phyloP scores from a whole-genome alignment of 2,329 filamentous ascomycete genomes.

The Ascochyta pisi region DNA sequence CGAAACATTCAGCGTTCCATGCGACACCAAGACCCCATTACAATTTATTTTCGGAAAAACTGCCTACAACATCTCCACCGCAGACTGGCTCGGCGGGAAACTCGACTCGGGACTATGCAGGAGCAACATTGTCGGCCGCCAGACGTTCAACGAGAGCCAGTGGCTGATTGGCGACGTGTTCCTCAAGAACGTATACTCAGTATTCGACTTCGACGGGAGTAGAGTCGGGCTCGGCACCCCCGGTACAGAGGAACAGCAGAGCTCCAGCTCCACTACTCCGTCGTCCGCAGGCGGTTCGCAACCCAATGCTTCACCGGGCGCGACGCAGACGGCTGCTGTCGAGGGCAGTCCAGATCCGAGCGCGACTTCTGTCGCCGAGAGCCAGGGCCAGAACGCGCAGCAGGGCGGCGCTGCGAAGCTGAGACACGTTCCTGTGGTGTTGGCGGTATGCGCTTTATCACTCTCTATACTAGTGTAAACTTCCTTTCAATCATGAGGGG shows the following conservation, averaged over 20 bases:
- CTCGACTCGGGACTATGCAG: slow-evolving; percentile 53
- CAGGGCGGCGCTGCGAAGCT: neutral
- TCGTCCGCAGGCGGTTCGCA: neutral
- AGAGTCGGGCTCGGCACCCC: slow-evolving; percentile 62
- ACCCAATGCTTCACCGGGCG: neutral
- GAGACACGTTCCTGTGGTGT: neutral
- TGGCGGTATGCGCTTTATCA: neutral
- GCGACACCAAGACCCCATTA: slow-evolving; percentile 67
- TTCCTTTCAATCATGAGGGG: neutral
- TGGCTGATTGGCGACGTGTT: slow-evolving; percentile 90
- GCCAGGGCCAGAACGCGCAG: slow-evolving; percentile 10
- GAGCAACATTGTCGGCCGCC: slow-evolving; percentile 77
- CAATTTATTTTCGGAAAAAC: slow-evolving; percentile 72
- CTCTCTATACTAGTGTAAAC: slow-evolving; percentile 15
- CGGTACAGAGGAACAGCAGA: slow-evolving; percentile 5
- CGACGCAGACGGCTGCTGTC: slow-evolving; percentile 3
- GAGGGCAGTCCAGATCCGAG: slow-evolving; percentile 4
- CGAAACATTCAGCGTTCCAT: slow-evolving; percentile 75
- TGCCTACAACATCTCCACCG: slow-evolving; percentile 69
- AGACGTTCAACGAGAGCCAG: slow-evolving; percentile 65
- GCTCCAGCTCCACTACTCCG: slow-evolving; percentile 8
- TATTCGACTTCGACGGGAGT: slow-evolving; percentile 77
- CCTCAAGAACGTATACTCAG: slow-evolving; percentile 86
- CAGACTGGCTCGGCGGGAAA: slow-evolving; percentile 72
- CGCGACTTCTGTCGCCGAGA: slow-evolving; percentile 5